A percentile compares a stretch with the other conserved stretches of the same genome.
These are phyloP conservation scores for Phtheirospermum japonicum DNA, from an alignment of 257 asterid species.

Conservation along the genomic window DNA sequence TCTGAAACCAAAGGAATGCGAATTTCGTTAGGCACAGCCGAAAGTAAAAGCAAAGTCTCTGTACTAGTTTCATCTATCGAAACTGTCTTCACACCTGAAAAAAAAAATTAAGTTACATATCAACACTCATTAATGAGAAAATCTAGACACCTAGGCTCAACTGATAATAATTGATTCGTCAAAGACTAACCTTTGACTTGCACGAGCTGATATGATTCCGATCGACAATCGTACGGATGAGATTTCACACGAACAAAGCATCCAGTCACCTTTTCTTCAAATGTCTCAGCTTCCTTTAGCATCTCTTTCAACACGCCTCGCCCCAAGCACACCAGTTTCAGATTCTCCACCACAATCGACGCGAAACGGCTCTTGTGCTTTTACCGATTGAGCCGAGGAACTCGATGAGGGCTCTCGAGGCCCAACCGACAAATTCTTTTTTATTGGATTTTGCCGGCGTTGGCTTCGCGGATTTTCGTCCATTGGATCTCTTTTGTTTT, in stretches of 20 bases:
- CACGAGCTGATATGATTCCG: slow-evolving; percentile 51
- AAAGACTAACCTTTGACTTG: slow-evolving; percentile 70
- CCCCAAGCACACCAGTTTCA: slow-evolving; percentile 76
- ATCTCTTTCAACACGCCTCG: slow-evolving; percentile 57
- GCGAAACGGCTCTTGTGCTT: slow-evolving; percentile 56
- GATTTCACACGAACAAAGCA: slow-evolving; percentile 60
- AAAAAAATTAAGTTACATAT: background rate
- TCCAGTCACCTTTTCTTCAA: slow-evolving; percentile 68
- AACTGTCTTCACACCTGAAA: too few species aligned
- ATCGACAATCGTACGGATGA: slow-evolving; percentile 40
- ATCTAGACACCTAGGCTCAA: background rate
- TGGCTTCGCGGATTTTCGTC: slow-evolving; percentile 24
- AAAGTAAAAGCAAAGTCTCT: too few species aligned
- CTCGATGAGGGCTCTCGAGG: slow-evolving; percentile 57
- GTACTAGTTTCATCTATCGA: too few species aligned
- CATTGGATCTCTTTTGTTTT: slow-evolving; percentile 31
- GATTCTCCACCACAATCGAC: slow-evolving; percentile 53
- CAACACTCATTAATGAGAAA: background rate
- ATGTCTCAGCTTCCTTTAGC: slow-evolving; percentile 49
- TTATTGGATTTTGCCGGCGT: slow-evolving; percentile 38
- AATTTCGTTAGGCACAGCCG: too few species aligned
- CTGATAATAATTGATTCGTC: slow-evolving; percentile 11
- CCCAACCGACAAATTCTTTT: slow-evolving; percentile 71
- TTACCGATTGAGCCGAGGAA: slow-evolving; percentile 66
- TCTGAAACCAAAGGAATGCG: slow-evolving; percentile 44